Conservation (phyloP, 768 basidiomycete genomes). For the Mycena rosella region DNA sequence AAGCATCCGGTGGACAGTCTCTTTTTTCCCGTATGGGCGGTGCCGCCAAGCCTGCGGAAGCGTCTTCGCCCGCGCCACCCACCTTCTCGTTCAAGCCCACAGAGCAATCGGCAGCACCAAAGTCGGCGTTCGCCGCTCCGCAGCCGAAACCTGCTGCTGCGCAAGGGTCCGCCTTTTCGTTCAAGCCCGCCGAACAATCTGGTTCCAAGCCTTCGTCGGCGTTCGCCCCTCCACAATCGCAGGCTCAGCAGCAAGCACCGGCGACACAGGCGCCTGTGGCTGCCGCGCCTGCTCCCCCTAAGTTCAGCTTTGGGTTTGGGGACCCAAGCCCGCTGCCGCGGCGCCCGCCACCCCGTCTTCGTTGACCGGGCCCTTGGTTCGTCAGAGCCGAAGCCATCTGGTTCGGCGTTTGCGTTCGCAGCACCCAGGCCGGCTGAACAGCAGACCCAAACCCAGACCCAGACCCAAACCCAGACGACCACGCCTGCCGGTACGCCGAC, state of each 20-base stretch:
- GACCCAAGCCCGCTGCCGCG: slow-evolving; percentile 27
- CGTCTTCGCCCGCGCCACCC: slow-evolving; percentile 4
- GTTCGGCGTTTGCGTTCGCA: slow-evolving; percentile 40
- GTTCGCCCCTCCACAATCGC: slow-evolving; percentile 23
- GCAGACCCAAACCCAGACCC: too few species aligned
- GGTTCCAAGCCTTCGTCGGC: slow-evolving; percentile 25
- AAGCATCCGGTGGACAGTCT: slow-evolving; percentile 26
- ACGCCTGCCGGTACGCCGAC: slow-evolving; percentile 8
- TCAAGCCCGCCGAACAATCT: slow-evolving; percentile 36
- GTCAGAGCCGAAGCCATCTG: slow-evolving; percentile 40
- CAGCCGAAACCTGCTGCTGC: slow-evolving; percentile 33
- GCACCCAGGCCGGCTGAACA: slow-evolving; percentile 35
- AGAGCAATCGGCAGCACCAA: slow-evolving; percentile 5
- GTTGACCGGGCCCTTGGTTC: slow-evolving; percentile 39
- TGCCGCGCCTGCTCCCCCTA: slow-evolving; percentile 44
- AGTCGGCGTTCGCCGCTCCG: slow-evolving; percentile 14
- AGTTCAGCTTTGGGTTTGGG: slow-evolving; percentile 55
- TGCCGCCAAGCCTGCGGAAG: slow-evolving; percentile 23
- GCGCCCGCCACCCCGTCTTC: slow-evolving; percentile 35
- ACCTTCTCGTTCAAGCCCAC: slow-evolving; percentile 32
- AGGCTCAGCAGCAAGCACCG: background rate
- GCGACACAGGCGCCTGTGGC: slow-evolving; percentile 37
- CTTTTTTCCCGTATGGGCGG: slow-evolving; percentile 42
- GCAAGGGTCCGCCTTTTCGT: slow-evolving; percentile 15
- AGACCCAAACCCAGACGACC: too few species aligned